Evolutionary conservation across 345 rosid species (phyloP).

Genomic region (Xanthoceras sorbifolium): DNA sequence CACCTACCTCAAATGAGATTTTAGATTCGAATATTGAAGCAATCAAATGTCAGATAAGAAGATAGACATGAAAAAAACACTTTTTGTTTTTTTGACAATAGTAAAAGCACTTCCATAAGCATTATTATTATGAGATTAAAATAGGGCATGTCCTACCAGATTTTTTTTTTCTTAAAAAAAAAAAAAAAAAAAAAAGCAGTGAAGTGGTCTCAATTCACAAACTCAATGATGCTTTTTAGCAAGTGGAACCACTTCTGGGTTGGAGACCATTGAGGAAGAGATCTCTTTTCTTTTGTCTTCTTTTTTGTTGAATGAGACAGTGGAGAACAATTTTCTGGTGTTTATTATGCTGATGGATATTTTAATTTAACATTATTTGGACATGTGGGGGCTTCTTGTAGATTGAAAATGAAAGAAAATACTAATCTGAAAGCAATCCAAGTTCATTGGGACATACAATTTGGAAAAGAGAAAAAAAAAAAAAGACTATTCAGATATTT

Average conservation of each 20-base stretch:
- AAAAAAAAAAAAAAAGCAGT: no score
- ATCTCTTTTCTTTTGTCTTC: constrained; percentile 15
- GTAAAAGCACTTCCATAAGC: no score
- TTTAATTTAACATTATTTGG: constrained; percentile 12
- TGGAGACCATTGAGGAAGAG: constrained; percentile 16
- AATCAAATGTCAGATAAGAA: no score
- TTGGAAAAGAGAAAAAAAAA: no score
- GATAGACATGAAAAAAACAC: no score
- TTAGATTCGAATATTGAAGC: no score
- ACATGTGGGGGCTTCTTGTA: constrained; percentile 33
- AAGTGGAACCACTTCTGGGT: constrained; percentile 23
- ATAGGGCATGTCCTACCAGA: no score
- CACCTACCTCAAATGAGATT: no score
- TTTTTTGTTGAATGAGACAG: constrained; percentile 18
- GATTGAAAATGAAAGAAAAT: constrained; percentile 8
- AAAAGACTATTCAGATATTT: neutral
- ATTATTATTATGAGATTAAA: no score
- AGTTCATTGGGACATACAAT: neutral
- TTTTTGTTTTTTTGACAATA: no score
- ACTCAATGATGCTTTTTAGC: constrained; percentile 21
- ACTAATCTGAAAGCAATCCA: neutral
- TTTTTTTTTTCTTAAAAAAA: no score
- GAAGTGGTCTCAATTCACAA: no score
- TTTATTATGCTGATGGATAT: constrained; percentile 18
- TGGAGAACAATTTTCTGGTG: constrained; percentile 19